Evolutionary conservation across 805 yeast species (phyloP).

Genomic region (Zygosaccharomyces lentus): DNA sequence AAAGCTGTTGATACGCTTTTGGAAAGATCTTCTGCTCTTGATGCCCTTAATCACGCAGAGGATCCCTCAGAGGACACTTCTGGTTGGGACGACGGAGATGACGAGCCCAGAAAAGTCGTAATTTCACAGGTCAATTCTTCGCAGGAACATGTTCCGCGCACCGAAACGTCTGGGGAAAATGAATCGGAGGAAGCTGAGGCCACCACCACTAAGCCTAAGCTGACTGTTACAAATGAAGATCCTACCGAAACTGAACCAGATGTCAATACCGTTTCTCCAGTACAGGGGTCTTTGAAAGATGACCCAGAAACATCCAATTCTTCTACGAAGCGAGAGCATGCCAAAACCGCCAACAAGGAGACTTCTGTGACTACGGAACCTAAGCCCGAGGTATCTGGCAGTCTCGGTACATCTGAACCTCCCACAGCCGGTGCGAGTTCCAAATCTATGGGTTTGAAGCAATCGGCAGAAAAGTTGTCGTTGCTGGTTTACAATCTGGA

Average conservation of each 20-base stretch:
- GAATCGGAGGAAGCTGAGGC: conserved; percentile 4
- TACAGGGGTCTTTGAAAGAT: neutral
- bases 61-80: conserved; percentile 34
- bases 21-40: conserved; percentile 30
- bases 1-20: conserved; percentile 29
- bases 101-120: conserved; percentile 16
- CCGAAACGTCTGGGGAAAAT: conserved; percentile 15
- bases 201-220: conserved; percentile 4
- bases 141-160: neutral
- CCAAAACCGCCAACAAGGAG: conserved; percentile 5
- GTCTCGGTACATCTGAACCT: neutral
- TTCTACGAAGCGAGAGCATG: conserved; percentile 4
- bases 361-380: conserved; percentile 15
- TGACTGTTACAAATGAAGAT: conserved; percentile 7
- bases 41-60: conserved; percentile 32
- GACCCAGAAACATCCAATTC: neutral
- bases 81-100: conserved; percentile 35
- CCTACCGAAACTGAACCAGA: neutral
- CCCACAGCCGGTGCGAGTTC: conserved; percentile 16
- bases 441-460: conserved; percentile 62
- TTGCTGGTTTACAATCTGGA: conserved; percentile 55
- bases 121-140: conserved; percentile 9
- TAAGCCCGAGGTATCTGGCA: conserved; percentile 16
- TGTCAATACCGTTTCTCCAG: neutral
- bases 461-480: conserved; percentile 65